Evolutionary conservation across 2,329 filamentous ascomycete species (phyloP).

Genomic region (Pseudofabraea citricarpa): DNA sequence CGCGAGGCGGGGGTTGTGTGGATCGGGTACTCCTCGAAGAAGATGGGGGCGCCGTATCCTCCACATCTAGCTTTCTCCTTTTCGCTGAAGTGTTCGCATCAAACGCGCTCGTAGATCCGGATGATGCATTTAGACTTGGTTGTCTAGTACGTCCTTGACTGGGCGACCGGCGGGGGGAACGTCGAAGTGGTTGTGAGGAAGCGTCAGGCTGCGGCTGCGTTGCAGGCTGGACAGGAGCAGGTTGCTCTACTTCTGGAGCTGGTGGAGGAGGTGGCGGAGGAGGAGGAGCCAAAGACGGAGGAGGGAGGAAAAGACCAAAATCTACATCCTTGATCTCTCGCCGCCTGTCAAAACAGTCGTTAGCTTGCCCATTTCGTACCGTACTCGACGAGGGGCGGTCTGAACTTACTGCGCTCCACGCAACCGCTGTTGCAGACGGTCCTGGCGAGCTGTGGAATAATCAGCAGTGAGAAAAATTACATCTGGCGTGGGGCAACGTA

Average conservation of each 20-base stretch:
- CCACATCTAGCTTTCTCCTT: constrained; percentile 23
- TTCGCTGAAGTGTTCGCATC: constrained; percentile 30
- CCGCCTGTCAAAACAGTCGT: no score
- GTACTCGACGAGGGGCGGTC: not conserved
- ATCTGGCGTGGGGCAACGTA: not conserved
- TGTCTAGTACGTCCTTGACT: constrained; percentile 4
- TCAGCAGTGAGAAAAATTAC: constrained; percentile 4
- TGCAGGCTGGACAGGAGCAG: constrained; percentile 6
- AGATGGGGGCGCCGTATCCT: constrained; percentile 12
- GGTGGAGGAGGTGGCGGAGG: constrained; percentile 34
- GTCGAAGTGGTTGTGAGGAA: constrained; percentile 6
- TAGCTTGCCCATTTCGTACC: no score
- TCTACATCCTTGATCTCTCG: constrained; percentile 56
- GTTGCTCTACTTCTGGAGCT: not conserved
- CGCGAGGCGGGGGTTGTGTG: constrained; percentile 14
- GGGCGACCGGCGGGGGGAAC: constrained; percentile 14
- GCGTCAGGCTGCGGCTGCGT: constrained; percentile 12
- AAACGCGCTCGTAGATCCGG: constrained; percentile 11
- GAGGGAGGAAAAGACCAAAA: constrained; percentile 40
- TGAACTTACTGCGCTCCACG: constrained; percentile 55
- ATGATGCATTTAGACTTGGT: constrained; percentile 4
- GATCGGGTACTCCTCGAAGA: constrained; percentile 22
- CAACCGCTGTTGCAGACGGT: constrained; percentile 60
- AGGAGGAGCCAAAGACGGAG: not conserved
- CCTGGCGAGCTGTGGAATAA: constrained; percentile 44